phyloP scores from a whole-genome alignment of 176 grass and related monocot species.

The Bonia amplexicaulis region DNA sequence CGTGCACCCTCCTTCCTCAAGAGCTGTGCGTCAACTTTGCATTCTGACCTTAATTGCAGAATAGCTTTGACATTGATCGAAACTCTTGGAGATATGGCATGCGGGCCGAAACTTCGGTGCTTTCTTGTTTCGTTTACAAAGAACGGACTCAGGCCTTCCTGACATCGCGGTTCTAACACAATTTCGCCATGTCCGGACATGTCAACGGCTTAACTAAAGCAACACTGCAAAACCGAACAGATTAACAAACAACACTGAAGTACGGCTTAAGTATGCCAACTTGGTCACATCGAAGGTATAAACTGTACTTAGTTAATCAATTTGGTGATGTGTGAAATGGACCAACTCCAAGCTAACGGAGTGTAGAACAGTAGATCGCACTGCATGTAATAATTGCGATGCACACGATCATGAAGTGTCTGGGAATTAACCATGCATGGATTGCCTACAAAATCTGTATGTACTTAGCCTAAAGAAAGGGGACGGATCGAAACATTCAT shows the following conservation, averaged over 20 bases:
- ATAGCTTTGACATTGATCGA: background rate
- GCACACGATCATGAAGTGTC: slow-evolving; percentile 1
- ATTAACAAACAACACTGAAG: background rate
- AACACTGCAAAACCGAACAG: background rate
- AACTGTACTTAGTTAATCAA: slow-evolving; percentile 15
- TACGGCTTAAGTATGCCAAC: slow-evolving; percentile 38
- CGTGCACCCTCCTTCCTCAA: background rate
- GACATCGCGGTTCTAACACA: background rate
- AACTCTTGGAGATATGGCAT: background rate
- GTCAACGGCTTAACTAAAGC: background rate
- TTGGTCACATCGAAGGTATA: slow-evolving; percentile 36
- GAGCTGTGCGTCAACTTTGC: background rate
- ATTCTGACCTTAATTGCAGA: background rate
- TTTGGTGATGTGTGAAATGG: background rate
- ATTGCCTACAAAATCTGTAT: background rate
- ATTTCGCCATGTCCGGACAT: background rate
- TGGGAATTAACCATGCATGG: background rate
- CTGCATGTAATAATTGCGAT: slow-evolving; percentile 28
- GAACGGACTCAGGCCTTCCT: background rate
- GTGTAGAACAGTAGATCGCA: slow-evolving; percentile 31
- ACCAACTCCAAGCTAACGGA: background rate
- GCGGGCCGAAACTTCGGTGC: background rate
- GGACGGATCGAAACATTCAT: slow-evolving; percentile 45
- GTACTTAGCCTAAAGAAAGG: slow-evolving; percentile 16
- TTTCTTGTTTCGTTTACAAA: background rate